Base-by-base conservation (phyloP, 768 basidiomycete genomes). In the Lentinula aciculospora region DNA sequence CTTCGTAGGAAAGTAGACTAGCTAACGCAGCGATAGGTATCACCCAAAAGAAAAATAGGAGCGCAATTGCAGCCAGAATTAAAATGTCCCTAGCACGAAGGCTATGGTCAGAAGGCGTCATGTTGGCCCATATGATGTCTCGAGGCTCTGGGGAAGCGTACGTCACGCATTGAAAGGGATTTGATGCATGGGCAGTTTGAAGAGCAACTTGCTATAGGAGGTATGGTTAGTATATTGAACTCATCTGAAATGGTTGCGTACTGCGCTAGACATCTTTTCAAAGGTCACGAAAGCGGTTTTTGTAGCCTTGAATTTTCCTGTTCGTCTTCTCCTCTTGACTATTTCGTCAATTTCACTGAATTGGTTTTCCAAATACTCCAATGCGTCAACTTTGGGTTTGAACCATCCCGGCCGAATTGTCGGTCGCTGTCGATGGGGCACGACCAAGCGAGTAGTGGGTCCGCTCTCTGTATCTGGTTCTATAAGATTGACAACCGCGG, bases 241-340 rank as follows among this genome's bases (percentile, higher is more conserved):
- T 32, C 34, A 3, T 25, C 44, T 51, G 48, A 37, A 42, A 8
- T 53, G 2, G 49, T 17, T 19, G 75, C 89, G 67, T 68, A 94
- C 92, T 25, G 94, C 92, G 63, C 87, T 88, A 1, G 92, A 89
- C 85, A 95, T 92, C 66, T 92, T 92, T 72, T 97, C 93, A 64
- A 99, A 98, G 0, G 97, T 98, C 19, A 98, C 90, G 66, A 98
- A 99, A 0, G 94, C 97, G 29, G 84, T 82, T 45, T 87, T 85
- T 1, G 92, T 92, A 1, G 94, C 80, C 63, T 81, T 86, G 68
- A 92, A 95, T 64, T 82, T 88, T 17, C 89, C 91, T 3, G 71
- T 72, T 62, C 79, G 76, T 45, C 96, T 76, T 66, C 86, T 78
- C 66, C 81, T 84, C 70, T 84, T 85, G 3, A 98, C 93, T 15